Base-by-base conservation (phyloP, 257 asterid genomes). In the Dorcoceras hygrometricum region DNA sequence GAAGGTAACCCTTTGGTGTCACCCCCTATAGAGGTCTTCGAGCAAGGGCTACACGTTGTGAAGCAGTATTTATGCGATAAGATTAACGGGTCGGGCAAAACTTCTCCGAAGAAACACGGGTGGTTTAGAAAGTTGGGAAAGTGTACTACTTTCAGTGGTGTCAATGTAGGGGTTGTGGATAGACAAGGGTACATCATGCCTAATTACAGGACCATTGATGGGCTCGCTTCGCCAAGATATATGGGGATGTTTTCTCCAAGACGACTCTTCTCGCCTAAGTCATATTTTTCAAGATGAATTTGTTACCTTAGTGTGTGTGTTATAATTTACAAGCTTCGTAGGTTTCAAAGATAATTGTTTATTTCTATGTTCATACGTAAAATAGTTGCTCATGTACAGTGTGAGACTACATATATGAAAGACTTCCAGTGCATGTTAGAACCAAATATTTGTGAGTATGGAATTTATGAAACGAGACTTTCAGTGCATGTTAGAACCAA, bases 1-100 rank as follows among this genome's bases (percentile, higher is more conserved):
- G 98, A 89, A 48, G 98, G 98, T 11, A 92, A 92, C 25, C 91
- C 84, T 0, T 90, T 89, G 1, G 80, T 81, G 18, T 92, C 89
- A 1, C 98, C 98, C 0, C 91, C 96, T 0, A 1, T 24, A 16
- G 88, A 86, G 0, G 80, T 92, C 8, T 66, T 87, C 56, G 97
- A 89, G 70, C 91, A 80, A 24, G 98, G 97, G 1, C n/a, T 92
- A 34, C 75, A 71, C 8, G 63, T 48, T 29, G 83, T 89, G 23
- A 89, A 87, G 57, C 81, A 80, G 56, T 92, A 87, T 57, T 58
- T 92, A 14, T 89, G 95, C 25, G 80, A 83, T 12, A 84, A 82
- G 72, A 92, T 89, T 8, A 89, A 84, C 1, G 91, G 96, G 2
- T 63, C 68, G 57, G 71, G 48, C 14, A 67, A 50, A 12, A 31